A percentile compares a stretch with the other conserved stretches of the same genome.
phyloP scores from a whole-genome alignment of 2,329 filamentous ascomycete genomes.

The Ascochyta lentis region DNA sequence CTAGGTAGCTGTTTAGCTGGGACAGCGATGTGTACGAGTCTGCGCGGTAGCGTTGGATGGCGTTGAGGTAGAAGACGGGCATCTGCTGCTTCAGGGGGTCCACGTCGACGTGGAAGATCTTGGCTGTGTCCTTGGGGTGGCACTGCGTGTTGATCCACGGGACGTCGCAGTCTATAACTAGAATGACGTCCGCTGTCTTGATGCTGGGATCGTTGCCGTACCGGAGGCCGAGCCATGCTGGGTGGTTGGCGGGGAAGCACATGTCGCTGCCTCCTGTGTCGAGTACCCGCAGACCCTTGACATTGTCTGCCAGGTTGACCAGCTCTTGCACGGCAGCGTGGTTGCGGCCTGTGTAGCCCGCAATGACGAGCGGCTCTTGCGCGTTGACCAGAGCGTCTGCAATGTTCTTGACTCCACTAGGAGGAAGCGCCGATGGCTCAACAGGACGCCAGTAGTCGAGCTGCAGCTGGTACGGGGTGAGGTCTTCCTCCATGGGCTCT shows the following conservation, averaged over 20 bases:
- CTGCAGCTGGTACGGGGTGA: slow-evolving; percentile 64
- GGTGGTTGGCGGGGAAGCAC: slow-evolving; percentile 72
- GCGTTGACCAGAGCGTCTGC: slow-evolving; percentile 69
- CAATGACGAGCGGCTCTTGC: slow-evolving; percentile 71
- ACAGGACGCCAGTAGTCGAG: slow-evolving; percentile 75
- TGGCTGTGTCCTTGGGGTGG: slow-evolving; percentile 62
- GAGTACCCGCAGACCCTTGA: slow-evolving; percentile 73
- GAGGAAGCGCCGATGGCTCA: slow-evolving; percentile 67
- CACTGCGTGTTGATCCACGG: slow-evolving; percentile 88
- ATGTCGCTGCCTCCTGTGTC: slow-evolving; percentile 82
- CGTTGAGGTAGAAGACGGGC: slow-evolving; percentile 64
- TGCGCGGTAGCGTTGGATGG: slow-evolving; percentile 59
- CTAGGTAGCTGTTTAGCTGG: slow-evolving; percentile 71
- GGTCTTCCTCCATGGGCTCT: slow-evolving; percentile 84
- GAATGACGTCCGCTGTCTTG: slow-evolving; percentile 78
- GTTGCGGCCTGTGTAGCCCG: slow-evolving; percentile 75
- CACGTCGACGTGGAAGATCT: slow-evolving; percentile 69
- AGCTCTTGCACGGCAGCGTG: slow-evolving; percentile 67
- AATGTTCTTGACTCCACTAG: slow-evolving; percentile 63
- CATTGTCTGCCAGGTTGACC: slow-evolving; percentile 69
- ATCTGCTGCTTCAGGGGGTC: slow-evolving; percentile 71
- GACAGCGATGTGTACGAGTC: slow-evolving; percentile 65
- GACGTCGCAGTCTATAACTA: slow-evolving; percentile 88
- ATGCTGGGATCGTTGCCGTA: slow-evolving; percentile 79
- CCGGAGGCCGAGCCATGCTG: slow-evolving; percentile 65